Evolutionary conservation across 176 grass and related monocot species (phyloP), one percentile per base, ranked within the genome.

Genomic region (Pontederia crassipes): DNA sequence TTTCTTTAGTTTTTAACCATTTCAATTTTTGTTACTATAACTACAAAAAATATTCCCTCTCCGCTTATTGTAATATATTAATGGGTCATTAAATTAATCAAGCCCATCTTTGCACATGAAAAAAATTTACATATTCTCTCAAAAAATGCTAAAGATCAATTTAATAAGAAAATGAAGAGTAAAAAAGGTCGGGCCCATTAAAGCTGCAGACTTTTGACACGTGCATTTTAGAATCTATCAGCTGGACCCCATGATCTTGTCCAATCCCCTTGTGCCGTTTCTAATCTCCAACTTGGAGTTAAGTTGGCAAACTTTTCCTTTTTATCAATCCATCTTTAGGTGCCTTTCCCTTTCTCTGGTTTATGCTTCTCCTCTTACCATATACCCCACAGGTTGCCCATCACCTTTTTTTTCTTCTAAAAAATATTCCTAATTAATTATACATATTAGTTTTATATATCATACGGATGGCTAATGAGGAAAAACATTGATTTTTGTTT

Each of bases 261-360:
- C 32, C 32, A 40, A 40, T 40, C 32, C 32, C 32, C 32, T 40
- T 40, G 32, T 40, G 32, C 32, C 4, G 2, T 40, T 40, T 40
- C 32, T 40, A 40, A 66, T 66, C 64, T 32, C 45, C 64, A 27
- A n/a, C 14, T 29, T 9, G 62, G 0, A 8, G 7, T 45, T 12
- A 15, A 40, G 32, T 40, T 52, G 14, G 4, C 17, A 2, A 3
- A 11, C 65, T 67, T 67, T 67, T 67, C 65, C 50, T 67, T 54
- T 67, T 54, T 27, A 35, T 67, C 65, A 54, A 67, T 54, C 49
- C 27, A 51, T 66, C 48, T 66, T 54, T 67, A 27, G 49, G 49
- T 67, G 49, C 49, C 65, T 67, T 67, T 67, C 50, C 49, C 49
- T 26, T 45, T 67, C 53, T 67, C 27, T 26, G 49, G 49, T 67